Conservation (phyloP, 164 flowering plant genomes). For the Tinospora cordifolia region DNA sequence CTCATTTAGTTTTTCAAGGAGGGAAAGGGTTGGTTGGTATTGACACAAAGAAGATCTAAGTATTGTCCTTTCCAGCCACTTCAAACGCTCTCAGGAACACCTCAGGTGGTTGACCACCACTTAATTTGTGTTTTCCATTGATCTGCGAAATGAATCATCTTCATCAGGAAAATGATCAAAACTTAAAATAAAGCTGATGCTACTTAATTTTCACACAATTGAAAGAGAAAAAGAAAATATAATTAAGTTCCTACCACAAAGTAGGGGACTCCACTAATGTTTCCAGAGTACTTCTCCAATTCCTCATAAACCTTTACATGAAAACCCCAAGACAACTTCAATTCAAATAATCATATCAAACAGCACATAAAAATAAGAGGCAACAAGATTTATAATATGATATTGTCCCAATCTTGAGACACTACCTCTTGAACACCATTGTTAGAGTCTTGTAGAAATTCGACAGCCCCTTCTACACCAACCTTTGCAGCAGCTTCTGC, state of each 20-base stretch:
- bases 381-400: background rate
- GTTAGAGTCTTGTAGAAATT: slow-evolving; percentile 66
- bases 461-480: slow-evolving; percentile 77
- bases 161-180: background rate
- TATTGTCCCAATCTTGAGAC: background rate
- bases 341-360: slow-evolving; percentile 4
- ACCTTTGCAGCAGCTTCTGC: slow-evolving; percentile 62
- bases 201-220: background rate
- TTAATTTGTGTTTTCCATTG: slow-evolving; percentile 59
- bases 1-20: background rate
- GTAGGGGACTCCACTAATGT: slow-evolving; percentile 67
- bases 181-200: background rate
- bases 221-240: background rate
- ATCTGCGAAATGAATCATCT: slow-evolving; percentile 36
- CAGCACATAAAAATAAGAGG: background rate
- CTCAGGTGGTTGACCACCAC: slow-evolving; percentile 88
- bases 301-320: slow-evolving; percentile 60
- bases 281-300: slow-evolving; percentile 42
- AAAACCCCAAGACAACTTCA: slow-evolving; percentile 11
- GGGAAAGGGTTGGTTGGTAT: background rate
- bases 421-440: slow-evolving; percentile 64
- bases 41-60: background rate
- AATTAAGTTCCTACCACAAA: slow-evolving; percentile 56
- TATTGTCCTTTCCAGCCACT: slow-evolving; percentile 29
- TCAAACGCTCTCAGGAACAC: slow-evolving; percentile 64